Percentiles rank a stretch among this genome's conserved stretches.
Evolutionary conservation across 768 basidiomycete genomes (phyloP).

Genomic region (Collybiopsis luxurians): DNA sequence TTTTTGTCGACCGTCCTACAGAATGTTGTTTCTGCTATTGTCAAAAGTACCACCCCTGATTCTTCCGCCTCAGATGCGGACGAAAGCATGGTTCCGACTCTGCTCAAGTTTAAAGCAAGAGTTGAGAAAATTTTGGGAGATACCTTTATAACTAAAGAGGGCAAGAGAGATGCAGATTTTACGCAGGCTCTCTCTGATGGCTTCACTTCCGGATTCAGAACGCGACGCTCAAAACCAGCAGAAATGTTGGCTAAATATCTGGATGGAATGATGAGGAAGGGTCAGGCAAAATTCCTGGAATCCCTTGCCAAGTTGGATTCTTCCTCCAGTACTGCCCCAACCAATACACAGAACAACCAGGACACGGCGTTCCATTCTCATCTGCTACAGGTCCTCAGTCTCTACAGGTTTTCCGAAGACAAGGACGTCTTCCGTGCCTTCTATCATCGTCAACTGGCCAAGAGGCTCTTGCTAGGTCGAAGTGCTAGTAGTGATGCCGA

Average conservation of each 20-base stretch:
- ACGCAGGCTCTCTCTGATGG: slow-evolving; percentile 68
- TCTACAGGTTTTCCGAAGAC: slow-evolving; percentile 88
- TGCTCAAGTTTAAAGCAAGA: slow-evolving; percentile 65
- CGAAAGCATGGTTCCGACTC: slow-evolving; percentile 73
- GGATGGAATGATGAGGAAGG: slow-evolving; percentile 83
- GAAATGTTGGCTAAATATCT: slow-evolving; percentile 93
- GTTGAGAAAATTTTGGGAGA: slow-evolving; percentile 46
- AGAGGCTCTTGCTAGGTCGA: slow-evolving; percentile 77
- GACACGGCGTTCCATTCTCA: slow-evolving; percentile 61
- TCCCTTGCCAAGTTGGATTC: slow-evolving; percentile 13
- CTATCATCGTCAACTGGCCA: slow-evolving; percentile 87
- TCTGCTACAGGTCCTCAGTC: slow-evolving; percentile 62
- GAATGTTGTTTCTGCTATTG: slow-evolving; percentile 60
- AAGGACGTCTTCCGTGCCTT: slow-evolving; percentile 94
- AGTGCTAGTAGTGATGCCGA: slow-evolving; percentile 89
- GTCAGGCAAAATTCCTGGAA: slow-evolving; percentile 61
- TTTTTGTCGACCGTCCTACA: slow-evolving; percentile 20
- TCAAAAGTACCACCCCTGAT: slow-evolving; percentile 44
- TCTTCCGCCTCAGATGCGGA: slow-evolving; percentile 34
- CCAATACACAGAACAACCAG: neutral
- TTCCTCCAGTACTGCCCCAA: neutral
- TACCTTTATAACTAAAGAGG: slow-evolving; percentile 41
- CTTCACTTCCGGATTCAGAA: slow-evolving; percentile 72
- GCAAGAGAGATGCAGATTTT: slow-evolving; percentile 38
- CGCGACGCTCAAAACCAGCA: slow-evolving; percentile 77